These are phyloP conservation scores for Yamadazyma ubonensis DNA, from an alignment of 805 yeast genomes.

Conservation along the genomic window DNA sequence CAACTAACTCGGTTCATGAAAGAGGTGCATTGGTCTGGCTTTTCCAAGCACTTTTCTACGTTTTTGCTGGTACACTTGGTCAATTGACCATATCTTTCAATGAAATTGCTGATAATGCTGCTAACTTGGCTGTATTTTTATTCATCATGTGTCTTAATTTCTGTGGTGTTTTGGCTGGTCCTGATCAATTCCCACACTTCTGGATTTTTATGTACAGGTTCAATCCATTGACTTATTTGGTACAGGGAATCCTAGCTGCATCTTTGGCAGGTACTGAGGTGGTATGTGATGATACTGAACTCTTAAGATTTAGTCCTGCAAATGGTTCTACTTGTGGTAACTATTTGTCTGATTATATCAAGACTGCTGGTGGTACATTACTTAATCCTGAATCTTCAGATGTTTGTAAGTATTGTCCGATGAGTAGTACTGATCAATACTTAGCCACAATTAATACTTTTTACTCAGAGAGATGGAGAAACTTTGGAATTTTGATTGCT, in stretches of 20 bases:
- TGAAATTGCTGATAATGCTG: slow-evolving; percentile 29
- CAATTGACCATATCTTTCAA: slow-evolving; percentile 30
- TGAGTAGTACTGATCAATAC: slow-evolving; percentile 56
- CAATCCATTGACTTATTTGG: slow-evolving; percentile 64
- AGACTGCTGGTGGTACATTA: slow-evolving; percentile 46
- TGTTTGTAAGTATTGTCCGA: slow-evolving; percentile 62
- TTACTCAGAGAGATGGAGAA: slow-evolving; percentile 60
- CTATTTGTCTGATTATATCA: slow-evolving; percentile 26
- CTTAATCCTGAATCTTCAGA: slow-evolving; percentile 44
- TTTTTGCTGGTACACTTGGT: slow-evolving; percentile 27
- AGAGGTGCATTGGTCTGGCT: slow-evolving; percentile 40
- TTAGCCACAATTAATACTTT: slow-evolving; percentile 46
- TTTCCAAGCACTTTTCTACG: slow-evolving; percentile 22
- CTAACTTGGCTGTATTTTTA: slow-evolving; percentile 28
- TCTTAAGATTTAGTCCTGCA: slow-evolving; percentile 21
- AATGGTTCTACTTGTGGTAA: slow-evolving; percentile 30
- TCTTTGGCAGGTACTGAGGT: slow-evolving; percentile 38
- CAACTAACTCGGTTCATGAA: slow-evolving; percentile 50
- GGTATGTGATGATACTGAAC: slow-evolving; percentile 28
- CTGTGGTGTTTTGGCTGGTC: slow-evolving; percentile 35
- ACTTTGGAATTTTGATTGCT: slow-evolving; percentile 52
- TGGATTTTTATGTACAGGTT: slow-evolving; percentile 79
- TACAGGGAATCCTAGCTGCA: slow-evolving; percentile 48
- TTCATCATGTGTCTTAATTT: slow-evolving; percentile 35
- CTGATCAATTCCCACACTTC: slow-evolving; percentile 30